Evolutionary conservation across 2,329 filamentous ascomycete genomes (phyloP), one percentile per base, ranked within the genome.

Genomic region (Calonectria naviculata): DNA sequence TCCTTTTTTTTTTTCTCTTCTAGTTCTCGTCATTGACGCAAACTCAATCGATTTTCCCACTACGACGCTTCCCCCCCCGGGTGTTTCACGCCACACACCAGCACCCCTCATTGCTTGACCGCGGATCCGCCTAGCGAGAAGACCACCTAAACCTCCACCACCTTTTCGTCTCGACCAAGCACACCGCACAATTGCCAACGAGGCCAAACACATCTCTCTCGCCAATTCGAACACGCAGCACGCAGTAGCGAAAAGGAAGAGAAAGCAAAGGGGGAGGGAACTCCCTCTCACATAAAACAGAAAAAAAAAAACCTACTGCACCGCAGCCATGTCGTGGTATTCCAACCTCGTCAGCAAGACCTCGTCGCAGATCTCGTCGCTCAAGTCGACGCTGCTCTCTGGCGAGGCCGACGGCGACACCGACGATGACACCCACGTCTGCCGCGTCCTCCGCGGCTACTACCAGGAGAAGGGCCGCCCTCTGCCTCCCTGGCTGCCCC

Each of bases 351-450:
- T 92, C 80, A 90, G 89, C 75, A 91, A 89, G 73, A 91, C 91
- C 46, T 89, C 91, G 67, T 91, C 90, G 56, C 89, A 91, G 78
- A 90, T 93, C 80, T 90, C 89, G 75, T 89, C 90, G 76, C 88
- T 92, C 65, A 89, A 90, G 78, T 92, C 92, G 72, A 91, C 94
- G 72, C 91, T 95, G 74, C 90, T 94, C 66, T 85, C 88, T 75
- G 86, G 87, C 81, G 91, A 93, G 75, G 86, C 88, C 76, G 92
- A 93, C 82, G 92, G 92, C 83, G 92, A 93, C 80, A 93, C 91
- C 73, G 90, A 97, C 84, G 95, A 98, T 85, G 95, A 97, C 85
- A 97, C 95, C 3, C 95, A 98, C 86, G 93, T 98, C 79, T 97
- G 94, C 84, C 94, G 97, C 78, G 95, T 97, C 41, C 91, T 99